phyloP scores from a whole-genome alignment of 208 protist genomes.

The Trypanosoma platydactyli region DNA sequence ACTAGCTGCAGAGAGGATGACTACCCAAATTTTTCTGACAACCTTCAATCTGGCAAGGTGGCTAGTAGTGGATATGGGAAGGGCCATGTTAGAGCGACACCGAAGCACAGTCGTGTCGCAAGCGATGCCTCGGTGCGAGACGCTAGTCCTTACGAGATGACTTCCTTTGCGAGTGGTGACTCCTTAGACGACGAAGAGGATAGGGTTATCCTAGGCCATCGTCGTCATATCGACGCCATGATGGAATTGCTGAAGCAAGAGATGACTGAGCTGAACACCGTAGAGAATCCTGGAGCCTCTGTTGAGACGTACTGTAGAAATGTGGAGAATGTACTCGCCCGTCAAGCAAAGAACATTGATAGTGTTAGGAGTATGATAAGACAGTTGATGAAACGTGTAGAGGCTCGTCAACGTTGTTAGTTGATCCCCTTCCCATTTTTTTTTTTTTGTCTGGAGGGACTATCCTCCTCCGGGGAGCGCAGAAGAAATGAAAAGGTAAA shows the following conservation, averaged over 20 bases:
- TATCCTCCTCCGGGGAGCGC: too few species aligned
- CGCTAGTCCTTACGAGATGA: constrained; percentile 37
- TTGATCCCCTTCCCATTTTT: background rate
- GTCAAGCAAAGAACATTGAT: constrained; percentile 79
- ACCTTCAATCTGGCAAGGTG: constrained; percentile 31
- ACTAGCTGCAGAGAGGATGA: constrained; percentile 27
- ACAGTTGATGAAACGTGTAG: constrained; percentile 58
- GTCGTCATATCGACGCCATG: constrained; percentile 92
- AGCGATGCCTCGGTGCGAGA: constrained; percentile 39
- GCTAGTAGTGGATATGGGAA: constrained; percentile 19
- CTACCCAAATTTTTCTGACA: constrained; percentile 41
- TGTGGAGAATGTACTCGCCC: constrained; percentile 76
- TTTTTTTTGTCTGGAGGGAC: background rate
- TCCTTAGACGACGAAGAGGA: constrained; percentile 91
- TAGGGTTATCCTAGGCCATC: constrained; percentile 86
- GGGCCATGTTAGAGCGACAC: constrained; percentile 23
- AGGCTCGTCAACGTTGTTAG: constrained; percentile 32
- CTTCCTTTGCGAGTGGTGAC: constrained; percentile 60
- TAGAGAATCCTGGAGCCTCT: constrained; percentile 86
- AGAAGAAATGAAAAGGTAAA: background rate
- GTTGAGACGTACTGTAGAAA: constrained; percentile 90
- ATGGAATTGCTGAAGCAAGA: constrained; percentile 93
- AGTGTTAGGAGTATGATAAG: constrained; percentile 74
- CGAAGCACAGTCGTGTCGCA: constrained; percentile 37
- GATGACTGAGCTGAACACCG: constrained; percentile 91